A percentile compares a stretch with the other conserved stretches of the same genome.
phyloP scores from a whole-genome alignment of 2,329 filamentous ascomycete species.

The Aspergillus terreus region DNA sequence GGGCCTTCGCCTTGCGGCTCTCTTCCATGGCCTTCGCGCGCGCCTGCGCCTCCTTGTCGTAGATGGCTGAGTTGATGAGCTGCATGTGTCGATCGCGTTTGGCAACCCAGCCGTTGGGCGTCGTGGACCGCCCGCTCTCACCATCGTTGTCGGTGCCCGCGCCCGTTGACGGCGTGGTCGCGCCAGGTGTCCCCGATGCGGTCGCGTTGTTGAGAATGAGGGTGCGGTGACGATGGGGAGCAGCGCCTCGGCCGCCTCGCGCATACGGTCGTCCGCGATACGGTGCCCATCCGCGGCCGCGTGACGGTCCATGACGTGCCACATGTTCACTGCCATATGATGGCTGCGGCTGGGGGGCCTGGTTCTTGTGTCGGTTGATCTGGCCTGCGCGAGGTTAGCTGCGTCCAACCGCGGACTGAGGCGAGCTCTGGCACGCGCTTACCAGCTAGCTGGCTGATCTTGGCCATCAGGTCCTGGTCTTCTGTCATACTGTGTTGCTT shows the following conservation, averaged over 20 bases:
- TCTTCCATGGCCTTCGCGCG: constrained; percentile 69
- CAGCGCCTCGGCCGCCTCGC: constrained; percentile 29
- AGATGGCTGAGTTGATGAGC: constrained; percentile 75
- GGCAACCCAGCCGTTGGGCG: constrained; percentile 59
- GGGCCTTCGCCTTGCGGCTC: constrained; percentile 47
- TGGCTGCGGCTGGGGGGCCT: constrained; percentile 29
- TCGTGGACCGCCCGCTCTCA: constrained; percentile 22
- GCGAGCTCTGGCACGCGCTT: constrained; percentile 38
- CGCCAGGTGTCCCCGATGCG: constrained; percentile 19
- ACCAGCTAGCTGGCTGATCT: constrained; percentile 57
- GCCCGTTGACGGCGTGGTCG: constrained; percentile 22
- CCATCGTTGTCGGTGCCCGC: constrained; percentile 22
- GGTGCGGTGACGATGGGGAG: constrained; percentile 54
- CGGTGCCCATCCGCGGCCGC: constrained; percentile 40
- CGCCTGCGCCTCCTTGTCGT: constrained; percentile 67
- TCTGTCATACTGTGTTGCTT: constrained; percentile 42
- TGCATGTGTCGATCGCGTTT: constrained; percentile 75
- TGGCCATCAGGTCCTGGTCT: constrained; percentile 53
- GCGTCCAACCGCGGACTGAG: neutral
- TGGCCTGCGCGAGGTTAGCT: constrained; percentile 52
- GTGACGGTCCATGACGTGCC: constrained; percentile 27
- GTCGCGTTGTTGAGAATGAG: constrained; percentile 59
- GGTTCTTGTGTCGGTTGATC: constrained; percentile 75
- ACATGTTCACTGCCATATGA: constrained; percentile 21
- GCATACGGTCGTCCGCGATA: constrained; percentile 40